Evolutionary conservation across 2,329 filamentous ascomycete genomes (phyloP).

Genomic region (Trichophaea hybrida): DNA sequence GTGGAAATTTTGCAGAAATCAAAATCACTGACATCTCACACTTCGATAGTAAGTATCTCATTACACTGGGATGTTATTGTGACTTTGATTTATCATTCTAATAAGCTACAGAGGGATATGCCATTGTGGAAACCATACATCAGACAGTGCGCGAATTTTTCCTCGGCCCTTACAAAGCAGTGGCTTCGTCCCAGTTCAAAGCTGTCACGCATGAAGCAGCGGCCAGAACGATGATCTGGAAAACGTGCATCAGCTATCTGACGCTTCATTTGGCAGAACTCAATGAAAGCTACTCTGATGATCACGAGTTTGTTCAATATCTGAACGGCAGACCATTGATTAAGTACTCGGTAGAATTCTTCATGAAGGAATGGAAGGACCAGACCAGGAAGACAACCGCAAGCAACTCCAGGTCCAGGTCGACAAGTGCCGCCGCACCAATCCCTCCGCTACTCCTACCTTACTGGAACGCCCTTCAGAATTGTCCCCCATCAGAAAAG

Average conservation of each 20-base stretch:
- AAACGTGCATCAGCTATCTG: background rate
- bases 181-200: background rate
- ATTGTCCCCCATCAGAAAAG: background rate
- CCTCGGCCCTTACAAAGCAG: background rate
- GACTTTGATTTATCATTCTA: background rate
- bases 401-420: no score
- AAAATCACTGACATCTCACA: background rate
- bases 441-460: no score
- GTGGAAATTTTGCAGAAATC: background rate
- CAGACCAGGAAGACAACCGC: no score
- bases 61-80: background rate
- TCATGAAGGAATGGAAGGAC: background rate
- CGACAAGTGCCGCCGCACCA: no score
- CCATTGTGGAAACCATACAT: background rate
- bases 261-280: no score
- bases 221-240: background rate
- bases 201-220: background rate
- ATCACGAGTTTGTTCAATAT: background rate
- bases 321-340: background rate
- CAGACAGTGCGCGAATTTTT: background rate
- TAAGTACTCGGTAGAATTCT: background rate
- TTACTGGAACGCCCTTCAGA: no score
- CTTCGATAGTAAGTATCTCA: background rate
- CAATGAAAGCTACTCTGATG: no score
- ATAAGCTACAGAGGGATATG: background rate